phyloP scores from a whole-genome alignment of 2,329 filamentous ascomycete species.

The Clonostachys chloroleuca region DNA sequence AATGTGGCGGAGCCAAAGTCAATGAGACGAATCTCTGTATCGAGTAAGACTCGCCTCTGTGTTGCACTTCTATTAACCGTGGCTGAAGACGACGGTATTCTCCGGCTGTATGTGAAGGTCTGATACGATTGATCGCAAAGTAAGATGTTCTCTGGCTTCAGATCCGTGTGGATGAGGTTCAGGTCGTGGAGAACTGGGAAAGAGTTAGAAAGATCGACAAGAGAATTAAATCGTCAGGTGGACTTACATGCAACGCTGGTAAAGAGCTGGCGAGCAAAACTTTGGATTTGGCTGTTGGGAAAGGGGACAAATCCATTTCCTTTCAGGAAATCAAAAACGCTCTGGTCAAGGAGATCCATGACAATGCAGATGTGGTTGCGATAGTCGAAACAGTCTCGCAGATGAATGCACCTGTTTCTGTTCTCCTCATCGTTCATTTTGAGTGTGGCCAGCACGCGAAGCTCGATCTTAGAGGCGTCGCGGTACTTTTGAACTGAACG shows the following conservation, averaged over 20 bases:
- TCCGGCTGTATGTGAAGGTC: constrained; percentile 66
- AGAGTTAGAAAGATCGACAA: background rate
- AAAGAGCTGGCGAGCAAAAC: constrained; percentile 89
- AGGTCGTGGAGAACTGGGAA: constrained; percentile 83
- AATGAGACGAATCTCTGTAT: constrained; percentile 67
- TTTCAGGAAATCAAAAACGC: constrained; percentile 97
- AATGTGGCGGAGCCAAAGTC: constrained; percentile 71
- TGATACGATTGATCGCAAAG: constrained; percentile 62
- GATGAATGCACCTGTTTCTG: constrained; percentile 92
- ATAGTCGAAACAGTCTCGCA: constrained; percentile 96
- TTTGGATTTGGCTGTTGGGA: constrained; percentile 97
- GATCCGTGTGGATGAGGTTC: constrained; percentile 89
- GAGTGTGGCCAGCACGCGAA: constrained; percentile 87
- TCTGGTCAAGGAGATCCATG: constrained; percentile 79
- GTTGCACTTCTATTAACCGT: constrained; percentile 56
- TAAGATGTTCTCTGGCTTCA: constrained; percentile 69
- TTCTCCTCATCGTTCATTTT: constrained; percentile 89
- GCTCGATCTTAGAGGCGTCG: constrained; percentile 90
- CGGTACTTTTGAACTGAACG: constrained; percentile 97
- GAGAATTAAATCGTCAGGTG: background rate
- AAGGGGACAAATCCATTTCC: constrained; percentile 94
- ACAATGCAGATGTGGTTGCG: constrained; percentile 91
- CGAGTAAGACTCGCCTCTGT: constrained; percentile 59
- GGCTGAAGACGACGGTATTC: constrained; percentile 63
- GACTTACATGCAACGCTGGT: constrained; percentile 96